Base-by-base conservation (phyloP, 495 filamentous ascomycete genomes). In the Podospora pseudopauciseta region DNA sequence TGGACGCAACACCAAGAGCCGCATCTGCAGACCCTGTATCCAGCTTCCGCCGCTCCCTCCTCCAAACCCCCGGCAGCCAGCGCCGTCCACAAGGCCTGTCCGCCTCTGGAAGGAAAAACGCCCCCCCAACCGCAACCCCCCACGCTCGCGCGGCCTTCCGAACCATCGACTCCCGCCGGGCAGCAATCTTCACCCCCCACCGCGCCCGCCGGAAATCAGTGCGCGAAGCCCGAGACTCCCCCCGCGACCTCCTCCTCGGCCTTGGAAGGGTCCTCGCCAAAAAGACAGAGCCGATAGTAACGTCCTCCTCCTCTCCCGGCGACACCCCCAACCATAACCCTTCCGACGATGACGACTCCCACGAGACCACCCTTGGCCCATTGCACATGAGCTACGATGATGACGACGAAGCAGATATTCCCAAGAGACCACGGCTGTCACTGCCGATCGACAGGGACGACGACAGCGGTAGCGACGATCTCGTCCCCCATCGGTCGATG, bases 151-250 rank as follows among this genome's bases (percentile, higher is more conserved):
- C 83, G 54, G 84, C 84, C 62, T 84, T 90, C 64, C 87, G 89
- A 62, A 88, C 90, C 18, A 85, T 92, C 62, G 87, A 92, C 73
- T 82, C 85, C 70, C 88, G 91, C 58, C 86, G 90, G 53, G 86
- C 89, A n/a, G 90, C 88, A n/a, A 85, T 83, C 44, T 78, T 88
- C 67, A 94, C 91, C 0, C 91, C 92, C 23, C 75, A 77, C 28
- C 89, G 85, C 27, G 82, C 86, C n/a, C 85, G 90, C 3, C 82
- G 91, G 63, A 84, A 84, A 65, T 93, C 90, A 70, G 81, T 86
- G 23, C 83, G 87, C 55, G 80, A 89, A 68, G 87, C 90, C 73
- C 85, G 91, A 58, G 91, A 93, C 76, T 92, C 92, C 5, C 91
- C 91, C 5, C 87, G 91, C 65, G 88, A 93, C 74, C 80, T 88